Percentiles rank a stretch among this genome's conserved stretches.
These are phyloP conservation scores for Ophiocordyceps camponoti-floridani DNA, from an alignment of 2,329 filamentous ascomycete genomes.

Conservation along the genomic window DNA sequence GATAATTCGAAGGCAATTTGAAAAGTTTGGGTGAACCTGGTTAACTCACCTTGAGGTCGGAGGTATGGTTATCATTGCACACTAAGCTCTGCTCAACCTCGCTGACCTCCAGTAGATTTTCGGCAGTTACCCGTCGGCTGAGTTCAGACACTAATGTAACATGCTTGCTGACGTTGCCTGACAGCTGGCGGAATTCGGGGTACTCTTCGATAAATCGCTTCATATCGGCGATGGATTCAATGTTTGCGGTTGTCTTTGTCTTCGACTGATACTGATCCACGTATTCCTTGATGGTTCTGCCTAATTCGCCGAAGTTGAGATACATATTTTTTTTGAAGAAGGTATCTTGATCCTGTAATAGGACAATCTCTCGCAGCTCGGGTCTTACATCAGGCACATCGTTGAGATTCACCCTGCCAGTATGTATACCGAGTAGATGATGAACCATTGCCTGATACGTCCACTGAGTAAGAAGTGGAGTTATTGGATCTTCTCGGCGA, in stretches of 20 bases:
- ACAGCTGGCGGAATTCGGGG: conserved; percentile 90
- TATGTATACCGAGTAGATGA: conserved; percentile 81
- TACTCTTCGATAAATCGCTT: conserved; percentile 99
- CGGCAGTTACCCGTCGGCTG: conserved; percentile 68
- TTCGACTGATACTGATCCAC: conserved; percentile 96
- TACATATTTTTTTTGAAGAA: conserved; percentile 99
- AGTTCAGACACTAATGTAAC: conserved; percentile 91
- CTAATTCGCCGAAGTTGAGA: conserved; percentile 88
- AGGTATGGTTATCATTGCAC: conserved; percentile 86
- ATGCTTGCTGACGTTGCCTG: conserved; percentile 96
- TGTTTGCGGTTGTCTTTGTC: conserved; percentile 89
- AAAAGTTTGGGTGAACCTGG: background rate
- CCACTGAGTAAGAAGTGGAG: conserved; percentile 89
- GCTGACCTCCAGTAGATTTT: conserved; percentile 85
- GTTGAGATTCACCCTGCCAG: conserved; percentile 81
- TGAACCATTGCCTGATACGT: conserved; percentile 99
- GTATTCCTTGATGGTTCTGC: conserved; percentile 94
- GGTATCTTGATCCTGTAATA: conserved; percentile 92
- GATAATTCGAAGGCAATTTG: background rate
- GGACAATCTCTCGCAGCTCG: conserved; percentile 81
- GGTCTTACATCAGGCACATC: conserved; percentile 69
- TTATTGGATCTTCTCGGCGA: conserved; percentile 84
- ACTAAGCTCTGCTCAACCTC: conserved; percentile 93
- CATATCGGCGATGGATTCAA: conserved; percentile 96
- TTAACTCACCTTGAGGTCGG: conserved; percentile 62